A percentile compares a stretch with the other conserved stretches of the same genome.
Evolutionary conservation across 2,329 filamentous ascomycete genomes (phyloP).

Genomic region (Metarhizium sp.): DNA sequence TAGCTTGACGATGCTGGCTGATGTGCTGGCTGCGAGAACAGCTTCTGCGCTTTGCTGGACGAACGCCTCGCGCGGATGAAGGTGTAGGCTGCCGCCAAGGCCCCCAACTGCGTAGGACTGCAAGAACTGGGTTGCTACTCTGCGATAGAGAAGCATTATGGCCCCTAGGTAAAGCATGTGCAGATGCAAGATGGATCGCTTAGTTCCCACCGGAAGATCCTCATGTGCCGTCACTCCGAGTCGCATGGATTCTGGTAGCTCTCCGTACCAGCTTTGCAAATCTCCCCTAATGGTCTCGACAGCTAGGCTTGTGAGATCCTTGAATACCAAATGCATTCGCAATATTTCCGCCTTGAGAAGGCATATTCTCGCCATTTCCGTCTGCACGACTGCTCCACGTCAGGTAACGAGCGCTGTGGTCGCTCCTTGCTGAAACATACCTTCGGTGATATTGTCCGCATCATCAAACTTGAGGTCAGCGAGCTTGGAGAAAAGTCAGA

Average conservation of each 20-base stretch:
- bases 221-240: neutral
- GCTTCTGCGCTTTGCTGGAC: neutral
- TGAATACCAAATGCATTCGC: conserved; percentile 3
- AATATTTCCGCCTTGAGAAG: conserved; percentile 5
- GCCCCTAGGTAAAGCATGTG: conserved; percentile 5
- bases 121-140: conserved; percentile 3
- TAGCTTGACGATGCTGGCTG: conserved; percentile 4
- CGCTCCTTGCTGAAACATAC: neutral
- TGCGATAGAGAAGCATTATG: conserved; percentile 4
- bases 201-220: neutral
- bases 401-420: neutral
- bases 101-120: neutral
- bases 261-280: conserved; percentile 2
- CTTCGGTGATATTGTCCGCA: neutral
- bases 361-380: conserved; percentile 7
- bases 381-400: conserved; percentile 4
- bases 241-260: conserved; percentile 2
- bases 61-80: neutral
- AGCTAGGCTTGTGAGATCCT: neutral
- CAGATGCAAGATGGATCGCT: conserved; percentile 2
- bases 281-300: conserved; percentile 1
- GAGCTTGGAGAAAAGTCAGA: neutral
- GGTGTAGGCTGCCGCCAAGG: neutral
- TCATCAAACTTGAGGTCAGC: conserved; percentile 2
- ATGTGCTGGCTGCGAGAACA: conserved; percentile 4